Evolutionary conservation across 2,329 filamentous ascomycete genomes (phyloP), one percentile per base, ranked within the genome.

Genomic region (Hypoxylon sp.): DNA sequence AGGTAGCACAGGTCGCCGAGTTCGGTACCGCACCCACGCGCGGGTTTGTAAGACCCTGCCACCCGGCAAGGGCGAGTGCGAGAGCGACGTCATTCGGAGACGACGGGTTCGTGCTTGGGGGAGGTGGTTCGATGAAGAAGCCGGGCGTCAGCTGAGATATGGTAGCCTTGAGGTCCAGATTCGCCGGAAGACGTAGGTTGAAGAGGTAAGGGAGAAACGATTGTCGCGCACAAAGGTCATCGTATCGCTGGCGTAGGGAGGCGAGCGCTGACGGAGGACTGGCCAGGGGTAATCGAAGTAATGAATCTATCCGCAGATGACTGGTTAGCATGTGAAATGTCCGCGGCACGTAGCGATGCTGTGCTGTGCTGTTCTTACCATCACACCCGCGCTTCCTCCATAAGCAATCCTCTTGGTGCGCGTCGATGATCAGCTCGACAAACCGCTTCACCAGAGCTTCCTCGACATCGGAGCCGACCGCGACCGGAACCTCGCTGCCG

Each of bases 301-400:
- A 77, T 4, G 81, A 78, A 68, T 86, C 85, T 86, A 45, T 3
- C 15, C 47, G 72, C 52, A 24, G 72, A 62, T 42, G 13, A 59
- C 31, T 35, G n/a, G 31, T 67, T 20, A 68, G 50, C 45, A 57
- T 62, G 17, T 27, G 13, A 3, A 15, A 17, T 27, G 15, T 47
- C 10, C n/a, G 26, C 24, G 6, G 26, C 11, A 43, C 9, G 17
- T 21, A 51, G 47, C 23, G 23, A 13, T 17, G 35, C 7, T 29
- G 33, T 17, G 35, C 7, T 29, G 33, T 18, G 7, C 11, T 26
- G 41, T 20, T 46, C 78, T 59, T 79, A 91, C 89, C 87, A 74
- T 96, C 92, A 72, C 93, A 97, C n/a, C 92, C 92, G 58, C 86
- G 86, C 72, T 86, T 90, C 67, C 87, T 85, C 95, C 94, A 99